phyloP scores from a whole-genome alignment of 495 filamentous ascomycete genomes.

The Penicillium angulare region DNA sequence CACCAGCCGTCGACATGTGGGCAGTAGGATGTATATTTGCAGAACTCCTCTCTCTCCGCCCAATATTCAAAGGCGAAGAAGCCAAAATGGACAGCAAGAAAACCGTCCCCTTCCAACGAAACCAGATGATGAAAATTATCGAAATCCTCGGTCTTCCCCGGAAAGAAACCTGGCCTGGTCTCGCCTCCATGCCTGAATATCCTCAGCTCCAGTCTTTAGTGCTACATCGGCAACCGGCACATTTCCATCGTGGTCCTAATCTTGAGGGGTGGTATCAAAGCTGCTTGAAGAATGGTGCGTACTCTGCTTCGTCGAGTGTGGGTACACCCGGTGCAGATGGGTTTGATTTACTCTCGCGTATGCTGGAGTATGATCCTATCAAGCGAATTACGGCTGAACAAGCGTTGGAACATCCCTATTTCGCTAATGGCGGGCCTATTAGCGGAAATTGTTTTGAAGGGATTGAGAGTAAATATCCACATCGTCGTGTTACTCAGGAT shows the following conservation, averaged over 20 bases:
- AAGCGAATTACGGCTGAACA: constrained; percentile 81
- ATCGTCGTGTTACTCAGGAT: constrained; percentile 85
- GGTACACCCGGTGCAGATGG: constrained; percentile 70
- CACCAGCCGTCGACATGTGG: constrained; percentile 95
- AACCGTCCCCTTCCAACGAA: constrained; percentile 93
- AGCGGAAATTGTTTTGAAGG: constrained; percentile 88
- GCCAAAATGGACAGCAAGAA: constrained; percentile 99
- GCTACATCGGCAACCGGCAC: constrained; percentile 38
- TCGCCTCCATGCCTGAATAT: constrained; percentile 80
- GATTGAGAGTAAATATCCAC: constrained; percentile 80
- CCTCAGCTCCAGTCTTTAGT: constrained; percentile 66
- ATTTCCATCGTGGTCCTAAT: constrained; percentile 46
- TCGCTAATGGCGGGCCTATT: constrained; percentile 63
- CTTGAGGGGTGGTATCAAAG: constrained; percentile 67
- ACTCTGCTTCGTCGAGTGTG: constrained; percentile 45
- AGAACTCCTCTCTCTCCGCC: constrained; percentile 83
- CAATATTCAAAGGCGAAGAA: constrained; percentile 98
- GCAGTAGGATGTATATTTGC: constrained; percentile 98
- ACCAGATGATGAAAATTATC: constrained; percentile 98
- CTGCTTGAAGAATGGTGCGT: constrained; percentile 57
- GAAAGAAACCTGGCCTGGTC: constrained; percentile 83
- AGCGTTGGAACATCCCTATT: constrained; percentile 87
- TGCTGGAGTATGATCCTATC: constrained; percentile 92
- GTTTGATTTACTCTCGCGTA: constrained; percentile 71
- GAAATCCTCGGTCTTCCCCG: constrained; percentile 90